Conservation (phyloP, 306 rosid species). For the Ziziphus jujuba region DNA sequence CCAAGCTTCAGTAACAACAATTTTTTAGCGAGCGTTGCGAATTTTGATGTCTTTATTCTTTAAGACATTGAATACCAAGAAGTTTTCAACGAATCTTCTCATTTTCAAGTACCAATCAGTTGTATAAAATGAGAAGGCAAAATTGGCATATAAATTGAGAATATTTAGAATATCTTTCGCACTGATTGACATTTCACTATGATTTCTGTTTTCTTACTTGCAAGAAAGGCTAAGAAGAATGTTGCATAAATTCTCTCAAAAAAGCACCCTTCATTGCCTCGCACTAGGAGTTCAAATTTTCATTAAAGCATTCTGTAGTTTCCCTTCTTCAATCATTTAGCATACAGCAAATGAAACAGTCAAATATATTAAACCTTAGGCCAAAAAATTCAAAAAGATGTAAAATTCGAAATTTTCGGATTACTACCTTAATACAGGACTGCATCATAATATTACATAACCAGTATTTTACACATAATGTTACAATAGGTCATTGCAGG, state of each 20-base stretch:
- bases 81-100: conserved; percentile 1
- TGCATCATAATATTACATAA: conserved; percentile 46
- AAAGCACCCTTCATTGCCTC: no score
- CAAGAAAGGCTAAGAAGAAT: no score
- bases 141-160: not conserved
- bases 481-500: conserved; percentile 44
- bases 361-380: not conserved
- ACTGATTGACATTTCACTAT: no score
- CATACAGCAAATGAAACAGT: no score
- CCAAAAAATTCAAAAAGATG: not conserved
- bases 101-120: not conserved
- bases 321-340: no score
- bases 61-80: conserved; percentile 6
- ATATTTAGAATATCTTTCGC: not conserved
- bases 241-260: no score
- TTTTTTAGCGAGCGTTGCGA: conserved; percentile 23
- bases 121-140: not conserved
- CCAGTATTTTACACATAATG: conserved; percentile 55
- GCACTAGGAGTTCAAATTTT: no score
- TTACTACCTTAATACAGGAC: conserved; percentile 33
- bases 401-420: conserved; percentile 23
- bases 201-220: no score
- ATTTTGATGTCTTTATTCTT: conserved; percentile 27
- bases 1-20: conserved; percentile 12
- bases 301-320: no score